phyloP scores from a whole-genome alignment of 1,284 basidiomycete species.

The Malassezia arunalokei region DNA sequence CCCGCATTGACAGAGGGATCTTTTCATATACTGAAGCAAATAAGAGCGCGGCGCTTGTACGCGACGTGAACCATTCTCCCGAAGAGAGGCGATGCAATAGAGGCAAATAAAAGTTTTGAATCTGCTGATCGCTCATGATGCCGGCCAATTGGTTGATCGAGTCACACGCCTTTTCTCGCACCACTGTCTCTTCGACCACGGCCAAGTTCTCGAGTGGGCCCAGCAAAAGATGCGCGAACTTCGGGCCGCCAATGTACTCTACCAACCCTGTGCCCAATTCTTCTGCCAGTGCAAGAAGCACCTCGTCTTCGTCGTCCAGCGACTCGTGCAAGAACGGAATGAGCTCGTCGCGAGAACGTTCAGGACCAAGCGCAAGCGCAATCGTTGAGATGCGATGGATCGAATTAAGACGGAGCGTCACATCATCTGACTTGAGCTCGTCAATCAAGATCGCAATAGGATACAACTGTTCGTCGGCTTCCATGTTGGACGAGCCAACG shows the following conservation, averaged over 20 bases:
- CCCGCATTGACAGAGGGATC: slow-evolving; percentile 54
- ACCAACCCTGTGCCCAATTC: slow-evolving; percentile 71
- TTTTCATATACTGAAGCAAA: slow-evolving; percentile 79
- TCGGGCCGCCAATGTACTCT: slow-evolving; percentile 84
- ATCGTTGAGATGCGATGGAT: slow-evolving; percentile 98
- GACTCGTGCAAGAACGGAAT: slow-evolving; percentile 95
- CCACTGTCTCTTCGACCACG: slow-evolving; percentile 92
- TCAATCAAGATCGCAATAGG: slow-evolving; percentile 64
- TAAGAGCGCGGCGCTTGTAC: slow-evolving; percentile 86
- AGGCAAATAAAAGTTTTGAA: slow-evolving; percentile 86
- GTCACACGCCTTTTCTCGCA: slow-evolving; percentile 93
- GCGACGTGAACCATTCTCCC: slow-evolving; percentile 99
- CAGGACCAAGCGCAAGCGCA: slow-evolving; percentile 86
- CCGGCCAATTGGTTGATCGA: slow-evolving; percentile 84
- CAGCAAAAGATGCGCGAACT: slow-evolving; percentile 75
- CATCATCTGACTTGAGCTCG: slow-evolving; percentile 71
- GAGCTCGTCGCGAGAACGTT: slow-evolving; percentile 88
- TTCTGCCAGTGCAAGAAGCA: slow-evolving; percentile 86
- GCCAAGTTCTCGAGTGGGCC: slow-evolving; percentile 91
- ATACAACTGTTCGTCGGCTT: slow-evolving; percentile 43
- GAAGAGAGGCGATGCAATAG: slow-evolving; percentile 74
- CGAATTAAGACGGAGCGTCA: slow-evolving; percentile 80
- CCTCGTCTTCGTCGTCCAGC: slow-evolving; percentile 97
- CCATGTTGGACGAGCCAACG: slow-evolving; percentile 22
- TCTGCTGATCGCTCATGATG: slow-evolving; percentile 64